A percentile compares a stretch with the other conserved stretches of the same genome.
These are phyloP conservation scores for Auricularia sp. DNA, from an alignment of 768 basidiomycete genomes.

Conservation along the genomic window DNA sequence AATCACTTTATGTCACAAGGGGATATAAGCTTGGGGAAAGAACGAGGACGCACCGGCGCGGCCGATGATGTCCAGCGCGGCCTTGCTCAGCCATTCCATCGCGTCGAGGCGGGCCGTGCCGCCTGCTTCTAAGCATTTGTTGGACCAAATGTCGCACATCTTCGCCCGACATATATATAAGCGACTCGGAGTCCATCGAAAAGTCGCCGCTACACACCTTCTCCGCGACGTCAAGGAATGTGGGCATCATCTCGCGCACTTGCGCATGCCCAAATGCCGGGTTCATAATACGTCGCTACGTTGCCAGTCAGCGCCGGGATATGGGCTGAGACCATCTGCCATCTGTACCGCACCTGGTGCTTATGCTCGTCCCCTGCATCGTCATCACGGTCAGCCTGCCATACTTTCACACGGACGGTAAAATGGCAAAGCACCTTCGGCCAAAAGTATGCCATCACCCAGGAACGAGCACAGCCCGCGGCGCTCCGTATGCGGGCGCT, in stretches of 20 bases:
- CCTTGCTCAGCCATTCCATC: constrained; percentile 22
- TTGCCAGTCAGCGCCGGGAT: not conserved
- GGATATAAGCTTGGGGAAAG: not conserved
- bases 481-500: constrained; percentile 38
- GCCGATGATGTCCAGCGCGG: constrained; percentile 17
- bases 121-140: not conserved
- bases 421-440: not conserved
- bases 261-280: constrained; percentile 56
- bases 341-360: not conserved
- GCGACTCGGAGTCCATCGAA: too few species aligned
- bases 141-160: constrained; percentile 15
- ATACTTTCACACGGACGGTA: too few species aligned
- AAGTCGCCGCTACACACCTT: constrained; percentile 23
- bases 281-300: constrained; percentile 26
- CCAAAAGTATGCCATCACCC: constrained; percentile 13
- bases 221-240: constrained; percentile 45
- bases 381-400: not conserved
- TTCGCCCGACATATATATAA: not conserved
- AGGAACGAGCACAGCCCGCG: constrained; percentile 32
- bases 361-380: not conserved
- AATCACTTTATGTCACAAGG: not conserved
- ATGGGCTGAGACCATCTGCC: not conserved
- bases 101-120: constrained; percentile 19
- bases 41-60: constrained; percentile 9
- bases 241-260: constrained; percentile 44